Base-by-base conservation (phyloP, 345 rosid species). In the Noccaea caerulescens region DNA sequence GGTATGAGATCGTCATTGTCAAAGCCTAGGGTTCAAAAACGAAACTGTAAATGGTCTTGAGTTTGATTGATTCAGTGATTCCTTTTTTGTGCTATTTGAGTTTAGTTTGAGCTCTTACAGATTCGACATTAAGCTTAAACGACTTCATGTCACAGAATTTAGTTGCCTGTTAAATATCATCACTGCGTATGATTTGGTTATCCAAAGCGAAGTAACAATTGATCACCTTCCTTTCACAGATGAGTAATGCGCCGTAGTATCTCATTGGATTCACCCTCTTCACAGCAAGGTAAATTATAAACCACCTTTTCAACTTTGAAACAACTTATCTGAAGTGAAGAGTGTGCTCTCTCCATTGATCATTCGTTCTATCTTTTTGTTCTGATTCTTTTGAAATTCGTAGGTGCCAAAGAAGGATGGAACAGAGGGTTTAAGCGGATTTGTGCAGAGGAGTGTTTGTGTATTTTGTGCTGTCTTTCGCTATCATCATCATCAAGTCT, bases 381-480 rank as follows among this genome's bases (percentile, higher is more conserved):
- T 52, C 54, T 72, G 23, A 30, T 37, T 18, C 37, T 39, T 58
- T 66, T 58, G 33, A 10, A 43, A 42, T 23, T 32, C 7, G 16
- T 30, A 57, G 77, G 66, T 39, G 33, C 33, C 33, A 10, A 4
- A 4, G 37, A 56, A 47, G 36, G 38, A 66, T 66, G 67, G 44
- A 73, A 18, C 59, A 39, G 58, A 55, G 49, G 77, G 51, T 38
- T 54, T 43, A n/a, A 54, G 41, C 53, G n/a, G 53, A 58, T 59
- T 66, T 66, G 60, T 58, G 72, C 67, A 50, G 72, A 66, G 68
- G 72, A 66, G 39, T 63, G 50, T 66, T 39, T 66, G 55, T 66
- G 62, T 58, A 52, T 38, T 56, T 36, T 37, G 14, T 57, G 62
- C 72, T 58, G 32, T 74, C 32, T 50, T 42, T 66, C 58, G 45